Evolutionary conservation across 2,329 filamentous ascomycete species (phyloP), one percentile per base, ranked within the genome.

Genomic region (Penicillium hordei): DNA sequence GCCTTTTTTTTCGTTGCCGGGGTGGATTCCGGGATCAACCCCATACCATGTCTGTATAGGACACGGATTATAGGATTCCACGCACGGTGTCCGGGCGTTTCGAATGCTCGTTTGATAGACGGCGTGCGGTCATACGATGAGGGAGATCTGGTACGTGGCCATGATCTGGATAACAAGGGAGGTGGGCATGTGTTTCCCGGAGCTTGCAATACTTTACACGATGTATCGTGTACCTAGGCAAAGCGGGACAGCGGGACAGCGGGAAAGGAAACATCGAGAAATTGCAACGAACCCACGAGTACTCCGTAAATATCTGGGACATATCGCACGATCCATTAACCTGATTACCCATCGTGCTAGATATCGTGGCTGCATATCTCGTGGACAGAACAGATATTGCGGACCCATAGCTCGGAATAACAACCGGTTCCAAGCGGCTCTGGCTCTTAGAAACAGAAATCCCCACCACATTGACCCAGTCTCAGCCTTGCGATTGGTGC

Each of bases 401-500:
- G 38, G 53, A 27, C 7, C 46, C 21, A 51, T 44, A 21, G 36
- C 39, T 25, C 21, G 19, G 29, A 5, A 43, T 43, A 34, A 29
- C 39, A 23, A 6, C 45, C 52, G 45, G 52, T 17, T 33, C n/a
- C 29, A 51, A 42, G 52, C 29, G 52, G 52, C 44, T 55, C 52
- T 5, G 36, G 36, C 25, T 23, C 27, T 29, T 7, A 31, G 27
- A 49, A 25, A 29, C 13, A 5, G 19, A 17, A 39, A 9, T 19
- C 36, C 19, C 34, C 52, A 29, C 36, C 17, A 29, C 29, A 43
- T 29, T 34, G 8, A 31, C 27, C 21, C 23, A 23, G 29, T 19
- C 13, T 21, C 23, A 38, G 29, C 4, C 4, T 33, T 17, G n/a
- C 39, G 25, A 43, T 55, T 55, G 38, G 38, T 40, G 23, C 8